These are phyloP conservation scores for Boletus coccyginus DNA, from an alignment of 768 basidiomycete genomes.

Conservation along the genomic window DNA sequence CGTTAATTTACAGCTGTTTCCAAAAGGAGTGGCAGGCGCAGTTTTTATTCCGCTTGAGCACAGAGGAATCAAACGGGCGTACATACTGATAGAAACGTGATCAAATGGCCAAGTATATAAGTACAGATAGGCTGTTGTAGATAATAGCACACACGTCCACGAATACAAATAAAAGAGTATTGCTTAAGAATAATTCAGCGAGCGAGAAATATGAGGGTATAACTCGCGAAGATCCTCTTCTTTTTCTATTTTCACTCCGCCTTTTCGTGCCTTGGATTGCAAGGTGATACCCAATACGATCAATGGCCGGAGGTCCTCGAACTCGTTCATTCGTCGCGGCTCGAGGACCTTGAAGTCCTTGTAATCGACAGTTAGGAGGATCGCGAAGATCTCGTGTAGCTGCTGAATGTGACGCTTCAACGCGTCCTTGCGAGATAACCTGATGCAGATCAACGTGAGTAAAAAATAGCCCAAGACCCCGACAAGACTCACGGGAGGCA, in stretches of 20 bases:
- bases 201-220: neutral
- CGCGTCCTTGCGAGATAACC: conserved; percentile 5
- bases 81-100: neutral
- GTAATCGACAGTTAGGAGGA: neutral
- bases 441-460: neutral
- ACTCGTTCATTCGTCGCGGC: neutral
- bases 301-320: neutral
- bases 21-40: too few species aligned
- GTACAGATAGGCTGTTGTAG: too few species aligned
- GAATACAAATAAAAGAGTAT: neutral
- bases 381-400: neutral
- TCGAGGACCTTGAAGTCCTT: neutral
- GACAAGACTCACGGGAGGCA: neutral
- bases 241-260: neutral
- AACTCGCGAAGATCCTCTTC: neutral
- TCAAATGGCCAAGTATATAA: neutral
- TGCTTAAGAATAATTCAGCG: neutral
- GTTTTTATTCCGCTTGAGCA: too few species aligned
- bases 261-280: neutral
- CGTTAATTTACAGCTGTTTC: too few species aligned
- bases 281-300: neutral
- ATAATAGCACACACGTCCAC: neutral
- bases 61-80: neutral
- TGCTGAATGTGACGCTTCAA: conserved; percentile 2
- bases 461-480: neutral